Evolutionary conservation across 2,329 filamentous ascomycete genomes (phyloP).

Genomic region (Tolypocladium album): DNA sequence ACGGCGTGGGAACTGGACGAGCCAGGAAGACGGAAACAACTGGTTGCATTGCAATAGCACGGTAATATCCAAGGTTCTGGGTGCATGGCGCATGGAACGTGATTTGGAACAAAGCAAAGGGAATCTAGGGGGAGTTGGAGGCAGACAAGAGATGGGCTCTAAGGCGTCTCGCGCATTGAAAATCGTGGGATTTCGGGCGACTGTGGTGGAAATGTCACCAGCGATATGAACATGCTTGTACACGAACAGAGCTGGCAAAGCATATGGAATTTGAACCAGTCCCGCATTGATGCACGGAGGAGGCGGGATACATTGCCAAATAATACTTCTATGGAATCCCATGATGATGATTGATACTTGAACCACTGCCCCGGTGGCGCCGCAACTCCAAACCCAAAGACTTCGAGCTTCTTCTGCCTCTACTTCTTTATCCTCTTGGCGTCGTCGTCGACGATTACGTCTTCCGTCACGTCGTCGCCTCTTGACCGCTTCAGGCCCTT

Average conservation of each 20-base stretch:
- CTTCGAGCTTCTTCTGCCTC: not conserved
- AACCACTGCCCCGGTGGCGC: not conserved
- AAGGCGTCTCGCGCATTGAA: not conserved
- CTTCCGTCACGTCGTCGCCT: conserved; percentile 42
- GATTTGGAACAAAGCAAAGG: not conserved
- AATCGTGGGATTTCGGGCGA: not conserved
- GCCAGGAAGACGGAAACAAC: not conserved
- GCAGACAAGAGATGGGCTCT: too few species aligned
- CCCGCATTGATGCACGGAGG: not conserved
- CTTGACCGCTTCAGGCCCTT: conserved; percentile 88
- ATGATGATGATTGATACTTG: not conserved
- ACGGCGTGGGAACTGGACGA: not conserved
- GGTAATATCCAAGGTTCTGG: not conserved
- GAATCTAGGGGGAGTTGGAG: not conserved
- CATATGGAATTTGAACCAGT: not conserved
- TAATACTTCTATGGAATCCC: not conserved
- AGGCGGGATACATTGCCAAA: not conserved
- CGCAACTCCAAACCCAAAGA: conserved; percentile 12
- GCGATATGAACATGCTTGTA: not conserved
- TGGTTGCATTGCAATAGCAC: not conserved
- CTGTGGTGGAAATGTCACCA: not conserved
- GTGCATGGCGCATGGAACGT: not conserved
- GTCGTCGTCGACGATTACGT: conserved; percentile 26
- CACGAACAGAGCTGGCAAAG: not conserved
- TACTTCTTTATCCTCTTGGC: conserved; percentile 25